Conservation (phyloP, 2,329 filamentous ascomycete species). For the Sarocladiaceae sp. region DNA sequence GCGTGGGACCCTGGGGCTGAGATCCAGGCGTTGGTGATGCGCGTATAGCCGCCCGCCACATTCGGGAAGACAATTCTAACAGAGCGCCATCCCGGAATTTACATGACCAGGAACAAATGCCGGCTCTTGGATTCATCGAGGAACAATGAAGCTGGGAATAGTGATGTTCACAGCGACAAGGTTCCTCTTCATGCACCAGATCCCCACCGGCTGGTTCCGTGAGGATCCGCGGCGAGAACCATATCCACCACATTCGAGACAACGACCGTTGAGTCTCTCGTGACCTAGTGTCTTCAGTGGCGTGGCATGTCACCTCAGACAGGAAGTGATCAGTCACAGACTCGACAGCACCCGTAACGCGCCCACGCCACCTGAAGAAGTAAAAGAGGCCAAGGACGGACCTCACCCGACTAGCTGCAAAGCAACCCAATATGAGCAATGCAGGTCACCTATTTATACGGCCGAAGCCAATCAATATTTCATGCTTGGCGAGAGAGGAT, state of each 20-base stretch:
- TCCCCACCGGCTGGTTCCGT: neutral
- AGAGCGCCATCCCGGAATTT: too few relatives aligned
- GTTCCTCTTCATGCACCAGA: too few relatives aligned
- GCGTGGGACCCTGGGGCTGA: neutral
- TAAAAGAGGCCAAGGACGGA: too few relatives aligned
- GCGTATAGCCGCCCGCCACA: neutral
- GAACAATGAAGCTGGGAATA: too few relatives aligned
- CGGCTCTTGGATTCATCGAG: too few relatives aligned
- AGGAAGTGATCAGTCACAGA: neutral
- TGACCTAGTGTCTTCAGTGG: slow-evolving; percentile 7
- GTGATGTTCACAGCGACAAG: too few relatives aligned
- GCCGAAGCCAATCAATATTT: too few relatives aligned
- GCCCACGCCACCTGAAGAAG: neutral
- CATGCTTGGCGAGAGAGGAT: neutral
- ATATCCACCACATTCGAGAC: neutral
- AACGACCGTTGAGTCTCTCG: neutral
- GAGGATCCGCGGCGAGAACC: neutral
- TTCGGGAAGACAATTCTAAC: too few relatives aligned
- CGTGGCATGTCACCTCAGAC: neutral
- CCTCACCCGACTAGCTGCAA: too few relatives aligned
- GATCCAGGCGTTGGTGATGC: neutral
- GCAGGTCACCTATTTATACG: too few relatives aligned
- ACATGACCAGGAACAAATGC: too few relatives aligned
- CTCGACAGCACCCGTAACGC: neutral
- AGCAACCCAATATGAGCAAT: too few relatives aligned